These are phyloP conservation scores for Boletus coccyginus DNA, from an alignment of 768 basidiomycete species.

Conservation along the genomic window DNA sequence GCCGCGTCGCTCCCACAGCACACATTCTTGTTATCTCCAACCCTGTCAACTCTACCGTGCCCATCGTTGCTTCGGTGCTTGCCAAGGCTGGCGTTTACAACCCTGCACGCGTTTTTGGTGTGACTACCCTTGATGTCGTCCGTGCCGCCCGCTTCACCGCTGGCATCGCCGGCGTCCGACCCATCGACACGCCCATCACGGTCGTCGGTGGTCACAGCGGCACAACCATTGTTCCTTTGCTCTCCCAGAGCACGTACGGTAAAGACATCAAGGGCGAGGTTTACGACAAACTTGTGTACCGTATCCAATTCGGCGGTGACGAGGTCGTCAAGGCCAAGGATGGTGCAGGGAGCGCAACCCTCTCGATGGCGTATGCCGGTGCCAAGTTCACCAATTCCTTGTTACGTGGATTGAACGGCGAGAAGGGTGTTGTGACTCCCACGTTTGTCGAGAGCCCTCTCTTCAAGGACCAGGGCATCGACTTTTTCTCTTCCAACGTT, in stretches of 20 bases:
- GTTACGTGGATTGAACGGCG: slow-evolving; percentile 61
- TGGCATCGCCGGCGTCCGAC: slow-evolving; percentile 61
- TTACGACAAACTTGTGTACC: slow-evolving; percentile 77
- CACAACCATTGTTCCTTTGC: slow-evolving; percentile 94
- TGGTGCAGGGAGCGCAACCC: slow-evolving; percentile 71
- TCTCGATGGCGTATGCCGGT: slow-evolving; percentile 78
- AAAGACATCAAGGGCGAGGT: slow-evolving; percentile 72
- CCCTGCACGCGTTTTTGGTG: slow-evolving; percentile 87
- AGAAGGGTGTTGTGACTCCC: slow-evolving; percentile 69
- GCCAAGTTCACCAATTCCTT: slow-evolving; percentile 65
- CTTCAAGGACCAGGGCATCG: slow-evolving; percentile 80
- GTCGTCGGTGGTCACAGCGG: slow-evolving; percentile 97
- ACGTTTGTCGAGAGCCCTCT: slow-evolving; percentile 90
- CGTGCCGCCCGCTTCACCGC: slow-evolving; percentile 90
- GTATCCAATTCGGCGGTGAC: slow-evolving; percentile 97
- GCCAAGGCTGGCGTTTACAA: slow-evolving; percentile 92
- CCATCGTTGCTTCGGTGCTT: slow-evolving; percentile 91
- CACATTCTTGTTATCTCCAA: slow-evolving; percentile 97
- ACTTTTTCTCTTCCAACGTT: slow-evolving; percentile 93
- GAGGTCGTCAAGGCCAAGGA: slow-evolving; percentile 99
- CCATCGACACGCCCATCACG: slow-evolving; percentile 67
- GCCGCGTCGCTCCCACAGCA: slow-evolving; percentile 85
- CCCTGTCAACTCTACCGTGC: slow-evolving; percentile 98
- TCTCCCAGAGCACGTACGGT: slow-evolving; percentile 76
- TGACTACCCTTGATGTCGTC: slow-evolving; percentile 98